Conservation (phyloP, 1,139 yeast genomes). For the Williopsis jadinii region DNA sequence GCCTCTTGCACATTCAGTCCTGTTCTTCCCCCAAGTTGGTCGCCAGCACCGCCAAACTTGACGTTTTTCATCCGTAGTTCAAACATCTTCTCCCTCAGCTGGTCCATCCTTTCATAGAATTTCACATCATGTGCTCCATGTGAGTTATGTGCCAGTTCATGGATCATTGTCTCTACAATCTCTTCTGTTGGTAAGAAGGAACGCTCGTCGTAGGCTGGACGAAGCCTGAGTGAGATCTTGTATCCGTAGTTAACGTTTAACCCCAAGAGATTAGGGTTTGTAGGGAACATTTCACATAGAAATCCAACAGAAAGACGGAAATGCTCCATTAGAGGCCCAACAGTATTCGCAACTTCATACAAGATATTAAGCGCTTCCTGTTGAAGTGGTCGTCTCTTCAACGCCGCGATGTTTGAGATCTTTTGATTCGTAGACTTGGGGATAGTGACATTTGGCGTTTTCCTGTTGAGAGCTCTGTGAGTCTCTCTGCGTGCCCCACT, state of each 20-base stretch:
- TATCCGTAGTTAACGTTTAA: conserved; percentile 81
- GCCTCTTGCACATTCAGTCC: conserved; percentile 13
- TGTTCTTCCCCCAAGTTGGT: conserved; percentile 38
- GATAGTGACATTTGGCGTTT: conserved; percentile 6
- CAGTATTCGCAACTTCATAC: conserved; percentile 53
- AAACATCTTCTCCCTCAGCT: conserved; percentile 51
- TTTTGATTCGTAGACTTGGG: conserved; percentile 39
- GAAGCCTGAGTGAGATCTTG: conserved; percentile 64
- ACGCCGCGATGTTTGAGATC: conserved; percentile 47
- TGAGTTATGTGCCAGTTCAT: conserved; percentile 78
- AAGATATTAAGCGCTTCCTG: conserved; percentile 53
- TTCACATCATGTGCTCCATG: conserved; percentile 73
- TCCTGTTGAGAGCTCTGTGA: too few species aligned
- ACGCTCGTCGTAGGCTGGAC: conserved; percentile 49
- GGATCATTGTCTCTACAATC: conserved; percentile 76
- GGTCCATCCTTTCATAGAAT: conserved; percentile 63
- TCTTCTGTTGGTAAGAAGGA: conserved; percentile 62
- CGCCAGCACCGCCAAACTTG: conserved; percentile 35
- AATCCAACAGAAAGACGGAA: conserved; percentile 60
- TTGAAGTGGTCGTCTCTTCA: conserved; percentile 45
- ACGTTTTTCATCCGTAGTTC: conserved; percentile 38
- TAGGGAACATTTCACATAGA: conserved; percentile 84
- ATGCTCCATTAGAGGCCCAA: conserved; percentile 71
- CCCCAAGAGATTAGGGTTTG: conserved; percentile 59
- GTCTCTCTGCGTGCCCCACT: too few species aligned